These are phyloP conservation scores for Conticribra weissflogii DNA, from an alignment of 108 stramenopile species.

Conservation along the genomic window DNA sequence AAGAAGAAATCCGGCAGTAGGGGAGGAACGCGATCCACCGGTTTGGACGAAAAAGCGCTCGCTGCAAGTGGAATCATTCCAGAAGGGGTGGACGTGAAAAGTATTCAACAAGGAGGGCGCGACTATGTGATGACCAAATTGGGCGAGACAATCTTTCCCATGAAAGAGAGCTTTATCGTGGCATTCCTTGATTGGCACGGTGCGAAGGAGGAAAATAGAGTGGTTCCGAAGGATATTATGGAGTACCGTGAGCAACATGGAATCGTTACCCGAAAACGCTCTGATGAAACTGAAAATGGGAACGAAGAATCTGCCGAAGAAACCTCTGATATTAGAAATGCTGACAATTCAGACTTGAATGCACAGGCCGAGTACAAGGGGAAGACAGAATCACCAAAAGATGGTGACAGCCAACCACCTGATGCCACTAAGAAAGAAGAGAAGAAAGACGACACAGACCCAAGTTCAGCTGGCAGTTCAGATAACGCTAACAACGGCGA, in stretches of 20 bases:
- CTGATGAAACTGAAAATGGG: constrained; percentile 24
- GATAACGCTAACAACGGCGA: not conserved
- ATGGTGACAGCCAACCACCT: constrained; percentile 6
- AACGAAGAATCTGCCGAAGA: constrained; percentile 6
- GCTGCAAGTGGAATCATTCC: constrained; percentile 80
- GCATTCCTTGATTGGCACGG: constrained; percentile 91
- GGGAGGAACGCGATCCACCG: constrained; percentile 86
- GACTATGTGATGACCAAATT: constrained; percentile 95
- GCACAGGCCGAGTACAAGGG: not conserved
- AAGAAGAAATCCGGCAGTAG: constrained; percentile 74
- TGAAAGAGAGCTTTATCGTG: constrained; percentile 98
- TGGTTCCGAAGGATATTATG: constrained; percentile 78
- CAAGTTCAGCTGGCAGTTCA: constrained; percentile 13
- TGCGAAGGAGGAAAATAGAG: constrained; percentile 71
- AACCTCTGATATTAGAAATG: not conserved
- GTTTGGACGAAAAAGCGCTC: constrained; percentile 84
- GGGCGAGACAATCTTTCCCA: constrained; percentile 93
- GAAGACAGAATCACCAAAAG: constrained; percentile 9
- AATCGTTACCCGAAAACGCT: constrained; percentile 26
- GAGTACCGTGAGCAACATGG: constrained; percentile 73
- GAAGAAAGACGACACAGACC: constrained; percentile 21
- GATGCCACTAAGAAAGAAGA: constrained; percentile 47
- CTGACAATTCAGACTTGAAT: not conserved
- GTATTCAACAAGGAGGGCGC: constrained; percentile 80
- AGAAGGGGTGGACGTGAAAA: constrained; percentile 73